Base-by-base conservation (phyloP, 2,329 filamentous ascomycete genomes). In the Thelonectria rubi region DNA sequence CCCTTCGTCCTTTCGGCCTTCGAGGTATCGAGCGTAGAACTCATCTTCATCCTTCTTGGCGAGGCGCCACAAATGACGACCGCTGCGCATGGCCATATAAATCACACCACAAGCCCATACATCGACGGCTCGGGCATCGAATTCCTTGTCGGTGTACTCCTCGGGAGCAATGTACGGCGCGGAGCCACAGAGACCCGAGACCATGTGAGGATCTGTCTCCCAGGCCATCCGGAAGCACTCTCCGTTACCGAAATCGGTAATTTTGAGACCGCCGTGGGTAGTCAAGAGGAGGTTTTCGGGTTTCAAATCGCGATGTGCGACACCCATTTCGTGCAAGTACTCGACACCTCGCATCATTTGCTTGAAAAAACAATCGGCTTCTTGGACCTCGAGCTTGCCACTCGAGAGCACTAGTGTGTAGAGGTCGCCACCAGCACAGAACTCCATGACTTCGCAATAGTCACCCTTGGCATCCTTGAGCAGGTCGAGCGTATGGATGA, bases 151-250 rank as follows among this genome's bases (percentile, higher is more conserved):
- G 2, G 89, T 87, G 73, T 99, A 99, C 77, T 99, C 95, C 76
- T 99, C 95, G 0, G 95, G 95, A 1, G 95, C 92, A 69, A 99
- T 99, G 75, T 99, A 99, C 0, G 95, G 95, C 20, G 94, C 95
- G 14, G 94, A 97, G 42, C 95, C 95, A 77, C 95, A 99, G 12
- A 99, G 88, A 45, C 95, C 95, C 42, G 93, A 94, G 3, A 97
- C 97, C 94, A 98, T 97, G 78, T 98, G 95, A 18, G 95, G 91
- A 77, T 98, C 94, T 55, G 93, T 95, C 78, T 99, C 95, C 95
- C 95, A 99, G 2, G 95, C 95, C 94, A 98, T 98, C 58, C 95
- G 91, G 85, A 99, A 99, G 78, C 95, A 99, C 78, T 99, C 95
- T 72, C 95, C 95, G 72, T 99, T 99, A 65, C 95, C 95, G 71